Conservation (phyloP, 169 alveolate genomes). For the Perkinsus marinus region DNA sequence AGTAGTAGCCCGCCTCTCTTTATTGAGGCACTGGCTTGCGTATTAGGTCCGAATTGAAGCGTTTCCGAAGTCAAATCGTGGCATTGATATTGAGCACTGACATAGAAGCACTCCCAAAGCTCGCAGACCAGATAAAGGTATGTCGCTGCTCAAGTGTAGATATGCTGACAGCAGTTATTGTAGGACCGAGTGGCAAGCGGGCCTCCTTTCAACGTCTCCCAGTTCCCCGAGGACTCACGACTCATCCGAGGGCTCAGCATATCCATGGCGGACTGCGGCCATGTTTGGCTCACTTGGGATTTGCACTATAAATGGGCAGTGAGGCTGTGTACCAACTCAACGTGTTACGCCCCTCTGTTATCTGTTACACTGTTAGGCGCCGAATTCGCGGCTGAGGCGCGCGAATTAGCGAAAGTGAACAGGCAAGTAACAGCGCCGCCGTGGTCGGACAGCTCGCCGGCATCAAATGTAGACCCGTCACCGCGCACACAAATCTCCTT, state of each 20-base stretch:
- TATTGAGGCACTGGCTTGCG: background rate
- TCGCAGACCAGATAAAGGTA: background rate
- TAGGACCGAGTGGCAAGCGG: background rate
- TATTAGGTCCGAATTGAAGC: background rate
- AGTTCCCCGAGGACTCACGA: background rate
- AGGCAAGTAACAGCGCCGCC: background rate
- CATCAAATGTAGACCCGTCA: background rate
- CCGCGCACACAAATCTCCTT: background rate
- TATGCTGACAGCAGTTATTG: background rate
- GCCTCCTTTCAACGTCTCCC: background rate
- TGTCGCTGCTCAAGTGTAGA: background rate
- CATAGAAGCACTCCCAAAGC: background rate
- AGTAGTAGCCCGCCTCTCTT: no score
- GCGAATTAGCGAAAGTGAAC: background rate
- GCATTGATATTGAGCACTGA: background rate
- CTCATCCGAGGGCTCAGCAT: background rate
- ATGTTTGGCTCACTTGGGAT: background rate
- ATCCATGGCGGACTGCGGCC: background rate
- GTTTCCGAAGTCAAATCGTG: background rate
- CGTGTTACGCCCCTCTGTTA: background rate
- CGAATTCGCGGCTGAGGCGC: background rate
- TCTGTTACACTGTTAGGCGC: background rate
- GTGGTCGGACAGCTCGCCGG: background rate
- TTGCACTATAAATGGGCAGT: background rate
- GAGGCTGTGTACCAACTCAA: background rate